These are phyloP conservation scores for Corylus avellana DNA, from an alignment of 306 rosid genomes.

Conservation along the genomic window DNA sequence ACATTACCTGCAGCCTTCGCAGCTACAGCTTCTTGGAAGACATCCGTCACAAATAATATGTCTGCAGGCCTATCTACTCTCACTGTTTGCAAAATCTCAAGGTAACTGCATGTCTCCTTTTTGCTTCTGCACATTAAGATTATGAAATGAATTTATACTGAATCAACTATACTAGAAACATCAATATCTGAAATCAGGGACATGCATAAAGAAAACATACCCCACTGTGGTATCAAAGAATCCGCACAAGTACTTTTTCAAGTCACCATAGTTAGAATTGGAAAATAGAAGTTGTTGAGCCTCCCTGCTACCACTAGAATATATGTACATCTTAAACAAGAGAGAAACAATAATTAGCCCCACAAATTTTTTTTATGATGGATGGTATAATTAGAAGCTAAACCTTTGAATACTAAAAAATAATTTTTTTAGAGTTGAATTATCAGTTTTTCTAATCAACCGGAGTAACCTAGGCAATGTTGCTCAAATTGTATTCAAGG, in stretches of 20 bases:
- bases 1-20: too few relatives aligned
- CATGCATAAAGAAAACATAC: slow-evolving; percentile 35
- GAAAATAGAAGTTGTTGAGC: slow-evolving; percentile 92
- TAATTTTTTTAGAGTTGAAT: too few relatives aligned
- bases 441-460: too few relatives aligned
- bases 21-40: slow-evolving; percentile 7
- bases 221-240: slow-evolving; percentile 92
- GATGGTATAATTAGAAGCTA: background rate
- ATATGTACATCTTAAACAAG: slow-evolving; percentile 69
- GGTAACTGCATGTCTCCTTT: slow-evolving; percentile 5
- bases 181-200: too few relatives aligned
- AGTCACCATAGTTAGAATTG: slow-evolving; percentile 77
- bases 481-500: too few relatives aligned
- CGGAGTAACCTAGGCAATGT: too few relatives aligned
- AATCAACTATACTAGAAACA: too few relatives aligned
- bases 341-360: slow-evolving; percentile 20
- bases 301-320: slow-evolving; percentile 96
- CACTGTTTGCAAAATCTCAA: slow-evolving; percentile 11
- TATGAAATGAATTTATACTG: background rate
- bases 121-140: slow-evolving; percentile 7
- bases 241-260: slow-evolving; percentile 78
- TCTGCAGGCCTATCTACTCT: slow-evolving; percentile 23
- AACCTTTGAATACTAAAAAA: background rate
- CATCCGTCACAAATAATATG: slow-evolving; percentile 14
- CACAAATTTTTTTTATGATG: too few relatives aligned